Conservation (phyloP, 108 stramenopile genomes). For the Discostella pseudostelligera region DNA sequence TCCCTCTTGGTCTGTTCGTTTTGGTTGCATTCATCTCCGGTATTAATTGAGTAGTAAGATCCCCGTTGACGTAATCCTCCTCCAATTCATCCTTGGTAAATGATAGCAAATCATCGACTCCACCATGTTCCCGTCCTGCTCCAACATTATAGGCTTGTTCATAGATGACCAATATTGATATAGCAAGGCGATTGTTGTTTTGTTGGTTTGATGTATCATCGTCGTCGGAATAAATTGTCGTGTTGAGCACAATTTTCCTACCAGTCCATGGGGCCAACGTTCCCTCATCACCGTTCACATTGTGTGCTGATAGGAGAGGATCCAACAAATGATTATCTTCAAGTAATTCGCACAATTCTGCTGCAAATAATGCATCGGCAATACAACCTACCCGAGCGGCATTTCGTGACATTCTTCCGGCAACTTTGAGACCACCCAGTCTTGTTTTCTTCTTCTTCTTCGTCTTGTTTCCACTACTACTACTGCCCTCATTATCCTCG, state of each 20-base stretch:
- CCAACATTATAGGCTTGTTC: conserved; percentile 73
- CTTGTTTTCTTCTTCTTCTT: conserved; percentile 10
- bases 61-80: conserved; percentile 3
- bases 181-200: conserved; percentile 19
- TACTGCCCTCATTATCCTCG: background rate
- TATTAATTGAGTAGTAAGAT: background rate
- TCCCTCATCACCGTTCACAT: conserved; percentile 23
- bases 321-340: conserved; percentile 23
- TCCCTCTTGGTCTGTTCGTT: conserved; percentile 31
- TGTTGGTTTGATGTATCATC: background rate
- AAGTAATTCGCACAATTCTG: conserved; percentile 74
- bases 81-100: conserved; percentile 25
- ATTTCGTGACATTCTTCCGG: conserved; percentile 71
- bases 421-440: conserved; percentile 49
- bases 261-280: conserved; percentile 46
- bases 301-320: background rate
- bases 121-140: conserved; percentile 68
- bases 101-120: conserved; percentile 54
- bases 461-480: conserved; percentile 1
- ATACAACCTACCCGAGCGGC: conserved; percentile 66
- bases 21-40: conserved; percentile 4
- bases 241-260: conserved; percentile 48
- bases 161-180: conserved; percentile 65
- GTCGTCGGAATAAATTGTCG: conserved; percentile 17
- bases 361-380: conserved; percentile 69